Conservation (phyloP, 140 eudicot genomes). For the Erigeron philadelphicus region DNA sequence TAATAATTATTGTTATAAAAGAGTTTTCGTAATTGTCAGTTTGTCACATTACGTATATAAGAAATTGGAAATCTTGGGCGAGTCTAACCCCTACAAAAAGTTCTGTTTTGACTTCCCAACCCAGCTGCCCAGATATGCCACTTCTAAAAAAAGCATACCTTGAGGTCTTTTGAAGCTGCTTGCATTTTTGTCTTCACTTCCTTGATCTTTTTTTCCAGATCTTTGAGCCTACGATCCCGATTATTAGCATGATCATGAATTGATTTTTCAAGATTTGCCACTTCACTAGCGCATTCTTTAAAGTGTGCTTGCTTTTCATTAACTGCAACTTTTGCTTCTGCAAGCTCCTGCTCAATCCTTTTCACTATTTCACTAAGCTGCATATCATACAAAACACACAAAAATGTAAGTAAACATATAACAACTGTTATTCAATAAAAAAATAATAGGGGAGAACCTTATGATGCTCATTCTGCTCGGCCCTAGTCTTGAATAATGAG, state of each 20-base stretch:
- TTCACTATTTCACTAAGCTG: conserved; percentile 77
- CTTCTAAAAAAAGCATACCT: conserved; percentile 38
- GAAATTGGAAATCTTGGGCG: too few relatives aligned
- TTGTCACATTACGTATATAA: too few relatives aligned
- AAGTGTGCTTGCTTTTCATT: conserved; percentile 52
- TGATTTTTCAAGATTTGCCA: conserved; percentile 66
- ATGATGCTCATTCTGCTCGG: conserved; percentile 92
- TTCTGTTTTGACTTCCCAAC: too few relatives aligned
- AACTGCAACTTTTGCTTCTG: conserved; percentile 56
- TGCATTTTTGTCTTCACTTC: conserved; percentile 64
- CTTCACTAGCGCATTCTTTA: conserved; percentile 56
- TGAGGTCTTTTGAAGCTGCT: conserved; percentile 75
- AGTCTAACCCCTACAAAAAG: too few relatives aligned
- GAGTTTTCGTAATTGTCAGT: too few relatives aligned
- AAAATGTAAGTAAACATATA: not conserved
- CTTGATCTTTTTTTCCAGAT: conserved; percentile 78
- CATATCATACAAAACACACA: conserved; percentile 23
- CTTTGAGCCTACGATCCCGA: conserved; percentile 72
- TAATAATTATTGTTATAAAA: too few relatives aligned
- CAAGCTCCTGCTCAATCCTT: conserved; percentile 79
- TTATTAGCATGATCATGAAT: conserved; percentile 69
- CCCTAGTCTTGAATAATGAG: conserved; percentile 65
- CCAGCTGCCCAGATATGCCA: too few relatives aligned
- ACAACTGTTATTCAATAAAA: not conserved
- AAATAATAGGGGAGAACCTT: conserved; percentile 45